Evolutionary conservation across 106 monocot species (phyloP).

Genomic region (Dendrobium huoshanense): DNA sequence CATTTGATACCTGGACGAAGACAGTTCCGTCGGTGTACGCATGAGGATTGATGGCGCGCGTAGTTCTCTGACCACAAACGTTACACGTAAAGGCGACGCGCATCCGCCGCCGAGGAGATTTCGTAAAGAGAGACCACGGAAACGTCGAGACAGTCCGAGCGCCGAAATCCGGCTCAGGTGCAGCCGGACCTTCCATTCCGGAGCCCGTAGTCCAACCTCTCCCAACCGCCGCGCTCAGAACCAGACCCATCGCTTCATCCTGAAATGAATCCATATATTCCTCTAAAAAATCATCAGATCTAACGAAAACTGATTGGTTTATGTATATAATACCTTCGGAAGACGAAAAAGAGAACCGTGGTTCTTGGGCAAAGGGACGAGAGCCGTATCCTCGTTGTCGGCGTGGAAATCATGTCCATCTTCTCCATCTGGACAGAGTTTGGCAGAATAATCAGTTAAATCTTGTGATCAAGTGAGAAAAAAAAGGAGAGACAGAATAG

Average conservation of each 20-base stretch:
- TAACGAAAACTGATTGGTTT: background rate
- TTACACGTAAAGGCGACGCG: conserved; percentile 95
- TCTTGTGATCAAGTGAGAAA: background rate
- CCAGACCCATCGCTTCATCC: conserved; percentile 93
- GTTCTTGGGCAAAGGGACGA: conserved; percentile 33
- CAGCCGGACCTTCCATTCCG: conserved; percentile 76
- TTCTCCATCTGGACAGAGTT: conserved; percentile 24
- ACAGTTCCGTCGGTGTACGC: conserved; percentile 98
- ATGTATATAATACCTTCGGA: conserved; percentile 34
- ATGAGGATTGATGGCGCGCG: conserved; percentile 96
- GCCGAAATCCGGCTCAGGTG: conserved; percentile 18
- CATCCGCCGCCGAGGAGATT: conserved; percentile 93
- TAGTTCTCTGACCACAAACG: conserved; percentile 94
- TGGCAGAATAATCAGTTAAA: background rate
- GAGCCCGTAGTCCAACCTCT: conserved; percentile 94
- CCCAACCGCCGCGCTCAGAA: conserved; percentile 75
- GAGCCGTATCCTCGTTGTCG: conserved; percentile 15
- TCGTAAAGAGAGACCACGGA: conserved; percentile 99
- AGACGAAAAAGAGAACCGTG: conserved; percentile 41
- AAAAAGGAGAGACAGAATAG: background rate
- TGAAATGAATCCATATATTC: conserved; percentile 1
- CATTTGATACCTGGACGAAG: conserved; percentile 73
- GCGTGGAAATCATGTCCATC: conserved; percentile 42
- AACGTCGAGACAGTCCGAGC: conserved; percentile 48
- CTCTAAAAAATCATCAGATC: background rate